Evolutionary conservation across 805 yeast genomes (phyloP), one percentile per base, ranked within the genome.

Genomic region (Kluyveromyces siamensis): DNA sequence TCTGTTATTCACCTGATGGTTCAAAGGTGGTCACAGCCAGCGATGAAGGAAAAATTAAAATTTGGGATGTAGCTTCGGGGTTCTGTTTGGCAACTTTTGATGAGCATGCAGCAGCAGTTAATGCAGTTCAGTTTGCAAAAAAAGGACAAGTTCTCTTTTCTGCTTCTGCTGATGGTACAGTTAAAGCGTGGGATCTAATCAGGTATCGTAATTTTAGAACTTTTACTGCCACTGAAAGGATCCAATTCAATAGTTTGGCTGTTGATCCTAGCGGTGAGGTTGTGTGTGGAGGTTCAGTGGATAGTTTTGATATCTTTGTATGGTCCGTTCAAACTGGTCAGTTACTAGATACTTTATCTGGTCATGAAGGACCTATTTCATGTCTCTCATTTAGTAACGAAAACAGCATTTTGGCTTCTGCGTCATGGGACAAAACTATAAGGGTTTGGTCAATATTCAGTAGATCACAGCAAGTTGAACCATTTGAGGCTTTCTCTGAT

Each of bases 241-340:
- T 90, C 27, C 96, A 89, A 62, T 93, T 91, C 67, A 83, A 81
- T 46, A 79, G 88, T 47, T 69, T 93, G 51, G 98, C 98, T 0
- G 96, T 89, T 40, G 99, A 93, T 66, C 96, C 98, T 27, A 84
- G 95, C 60, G 99, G 98, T 33, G 99, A 93, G 67, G 83, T 93
- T 46, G 93, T 93, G 2, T 89, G 93, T 60, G 99, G 97, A 3
- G 96, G 96, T 1, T 86, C 96, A 2, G 73, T 82, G 40, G 96
- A 90, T 61, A 84, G 83, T 53, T 93, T 83, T 67, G 96, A 87
- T 50, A 86, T 93, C 50, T 90, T 86, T 61, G 88, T 93, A 35
- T 93, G 99, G 99, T 87, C 96, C 6, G 97, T 93, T 1, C 98
- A 93, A 71, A 90, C 97, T 0, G 84, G 95, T 1, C 96, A 90